phyloP scores from a whole-genome alignment of 106 monocot genomes.

The Phalaenopsis equestris region DNA sequence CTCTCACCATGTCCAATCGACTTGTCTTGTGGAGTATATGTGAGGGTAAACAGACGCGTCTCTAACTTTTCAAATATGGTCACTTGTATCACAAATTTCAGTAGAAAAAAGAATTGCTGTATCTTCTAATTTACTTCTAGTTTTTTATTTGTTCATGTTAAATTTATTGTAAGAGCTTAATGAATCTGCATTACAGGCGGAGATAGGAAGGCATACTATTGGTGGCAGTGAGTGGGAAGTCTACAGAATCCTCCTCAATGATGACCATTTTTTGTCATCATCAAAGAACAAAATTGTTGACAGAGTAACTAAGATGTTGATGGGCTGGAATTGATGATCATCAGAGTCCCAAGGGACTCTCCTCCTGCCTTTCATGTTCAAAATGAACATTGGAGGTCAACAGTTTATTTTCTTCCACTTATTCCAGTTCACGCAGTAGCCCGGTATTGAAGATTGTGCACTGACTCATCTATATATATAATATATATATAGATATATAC shows the following conservation, averaged over 20 bases:
- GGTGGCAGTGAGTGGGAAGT: conserved; percentile 89
- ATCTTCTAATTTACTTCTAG: too few species aligned
- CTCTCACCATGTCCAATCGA: too few species aligned
- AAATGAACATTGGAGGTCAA: neutral
- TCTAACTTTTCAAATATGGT: too few species aligned
- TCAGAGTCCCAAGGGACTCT: neutral
- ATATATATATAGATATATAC: neutral
- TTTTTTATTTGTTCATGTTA: too few species aligned
- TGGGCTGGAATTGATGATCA: conserved; percentile 76
- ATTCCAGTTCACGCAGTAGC: neutral
- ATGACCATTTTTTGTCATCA: conserved; percentile 32
- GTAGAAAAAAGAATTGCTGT: too few species aligned
- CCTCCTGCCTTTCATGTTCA: neutral
- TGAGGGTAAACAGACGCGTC: too few species aligned
- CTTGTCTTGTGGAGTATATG: too few species aligned
- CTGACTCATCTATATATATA: neutral
- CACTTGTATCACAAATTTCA: too few species aligned
- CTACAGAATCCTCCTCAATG: conserved; percentile 71
- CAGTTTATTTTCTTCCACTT: neutral
- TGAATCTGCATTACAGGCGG: conserved; percentile 40
- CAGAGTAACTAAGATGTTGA: conserved; percentile 66
- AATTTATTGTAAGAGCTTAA: too few species aligned
- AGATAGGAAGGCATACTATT: conserved; percentile 63
- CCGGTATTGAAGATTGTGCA: neutral
- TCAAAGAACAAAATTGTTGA: conserved; percentile 41